Evolutionary conservation across 1,284 basidiomycete species (phyloP).

Genomic region (Trichosporon coremiiforme): DNA sequence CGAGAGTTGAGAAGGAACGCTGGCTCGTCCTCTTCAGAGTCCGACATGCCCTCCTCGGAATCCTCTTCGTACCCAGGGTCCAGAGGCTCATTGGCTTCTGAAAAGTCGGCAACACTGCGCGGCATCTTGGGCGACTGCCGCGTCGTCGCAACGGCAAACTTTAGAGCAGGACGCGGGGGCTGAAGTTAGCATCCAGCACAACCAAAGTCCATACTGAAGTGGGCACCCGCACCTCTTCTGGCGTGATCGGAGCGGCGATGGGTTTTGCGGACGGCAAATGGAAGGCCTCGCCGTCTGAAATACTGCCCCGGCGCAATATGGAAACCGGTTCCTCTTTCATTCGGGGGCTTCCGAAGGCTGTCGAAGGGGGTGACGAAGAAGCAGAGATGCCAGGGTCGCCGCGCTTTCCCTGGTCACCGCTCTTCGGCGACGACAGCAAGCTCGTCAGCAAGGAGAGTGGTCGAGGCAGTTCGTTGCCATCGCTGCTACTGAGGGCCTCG

Average conservation of each 20-base stretch:
- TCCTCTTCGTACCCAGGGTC: constrained; percentile 47
- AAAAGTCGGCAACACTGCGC: neutral
- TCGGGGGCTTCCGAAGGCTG: constrained; percentile 40
- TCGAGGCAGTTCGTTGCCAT: constrained; percentile 17
- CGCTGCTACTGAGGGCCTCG: constrained; percentile 26
- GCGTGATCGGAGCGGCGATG: neutral
- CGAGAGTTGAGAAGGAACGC: constrained; percentile 22
- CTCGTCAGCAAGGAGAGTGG: constrained; percentile 43
- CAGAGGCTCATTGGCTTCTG: neutral
- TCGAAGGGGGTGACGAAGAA: constrained; percentile 39
- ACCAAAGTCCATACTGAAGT: neutral
- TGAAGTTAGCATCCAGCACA: neutral
- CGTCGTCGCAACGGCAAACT: constrained; percentile 39
- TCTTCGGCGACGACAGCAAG: constrained; percentile 34
- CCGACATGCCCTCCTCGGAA: constrained; percentile 44
- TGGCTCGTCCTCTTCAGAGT: constrained; percentile 35
- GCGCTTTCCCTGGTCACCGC: neutral
- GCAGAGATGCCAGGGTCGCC: constrained; percentile 27
- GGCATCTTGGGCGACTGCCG: neutral
- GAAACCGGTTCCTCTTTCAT: constrained; percentile 32
- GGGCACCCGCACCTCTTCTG: neutral
- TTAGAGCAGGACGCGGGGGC: constrained; percentile 29
- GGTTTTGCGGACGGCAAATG: constrained; percentile 23
- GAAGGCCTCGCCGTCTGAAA: constrained; percentile 34
- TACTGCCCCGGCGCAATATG: constrained; percentile 41